Percentiles rank a stretch among this genome's conserved stretches.
phyloP scores from a whole-genome alignment of 345 rosid species.

The Salix caprea region DNA sequence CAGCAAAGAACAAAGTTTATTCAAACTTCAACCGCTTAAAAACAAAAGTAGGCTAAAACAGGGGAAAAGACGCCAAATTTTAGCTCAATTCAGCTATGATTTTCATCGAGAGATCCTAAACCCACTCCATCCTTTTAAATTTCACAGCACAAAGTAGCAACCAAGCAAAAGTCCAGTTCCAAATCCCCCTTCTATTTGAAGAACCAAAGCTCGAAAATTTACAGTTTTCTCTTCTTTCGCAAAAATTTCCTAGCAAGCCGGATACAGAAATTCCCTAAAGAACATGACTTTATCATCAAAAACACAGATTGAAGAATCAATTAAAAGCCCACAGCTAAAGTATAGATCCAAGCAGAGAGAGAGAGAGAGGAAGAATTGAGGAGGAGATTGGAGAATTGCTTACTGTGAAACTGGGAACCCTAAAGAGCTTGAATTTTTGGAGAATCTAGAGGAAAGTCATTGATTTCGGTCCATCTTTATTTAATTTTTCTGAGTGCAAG shows the following conservation, averaged over 20 bases:
- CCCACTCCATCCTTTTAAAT: not conserved
- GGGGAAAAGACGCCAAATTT: not conserved
- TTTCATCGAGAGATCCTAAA: not conserved
- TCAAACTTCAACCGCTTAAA: not conserved
- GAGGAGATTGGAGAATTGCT: constrained; percentile 6
- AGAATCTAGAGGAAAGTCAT: constrained; percentile 14
- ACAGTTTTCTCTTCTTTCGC: not conserved
- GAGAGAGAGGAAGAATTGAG: not conserved
- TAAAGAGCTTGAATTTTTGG: constrained; percentile 1
- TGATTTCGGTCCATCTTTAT: constrained; percentile 14
- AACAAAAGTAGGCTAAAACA: not conserved
- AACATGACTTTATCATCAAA: not conserved
- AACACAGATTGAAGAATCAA: not conserved
- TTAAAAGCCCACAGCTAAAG: not conserved
- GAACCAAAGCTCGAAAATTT: not conserved
- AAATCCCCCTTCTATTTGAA: not conserved
- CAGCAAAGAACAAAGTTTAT: not conserved
- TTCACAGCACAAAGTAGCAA: not conserved
- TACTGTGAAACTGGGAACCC: constrained; percentile 17
- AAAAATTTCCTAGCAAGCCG: constrained; percentile 8
- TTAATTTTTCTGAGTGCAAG: constrained; percentile 7
- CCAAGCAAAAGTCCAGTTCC: not conserved
- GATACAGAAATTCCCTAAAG: not conserved
- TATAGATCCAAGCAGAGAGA: not conserved
- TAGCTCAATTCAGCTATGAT: constrained; percentile 5